Base-by-base conservation (phyloP, 176 grass and related monocot genomes). In the Aegilops speltoides region DNA sequence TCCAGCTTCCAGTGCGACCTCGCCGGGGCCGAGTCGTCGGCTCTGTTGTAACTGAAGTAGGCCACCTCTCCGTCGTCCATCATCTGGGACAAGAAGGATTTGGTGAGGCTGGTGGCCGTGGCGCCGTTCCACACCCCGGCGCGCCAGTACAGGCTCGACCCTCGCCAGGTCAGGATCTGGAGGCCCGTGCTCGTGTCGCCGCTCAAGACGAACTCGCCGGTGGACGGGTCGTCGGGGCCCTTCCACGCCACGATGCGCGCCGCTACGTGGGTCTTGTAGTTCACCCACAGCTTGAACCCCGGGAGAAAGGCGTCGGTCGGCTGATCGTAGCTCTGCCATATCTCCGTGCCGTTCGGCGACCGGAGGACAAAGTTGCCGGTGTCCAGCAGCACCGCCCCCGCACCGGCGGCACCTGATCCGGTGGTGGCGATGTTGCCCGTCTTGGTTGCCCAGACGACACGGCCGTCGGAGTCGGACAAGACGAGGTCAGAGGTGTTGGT, bases 161-260 rank as follows among this genome's bases (percentile, higher is more conserved):
- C 28, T 3, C 76, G 22, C 86, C 86, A 87, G 7, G 24, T 57
- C 7, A 79, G 4, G 57, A 79, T 70, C 48, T 86, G 65, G 34
- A 79, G 65, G 19, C 33, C 64, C 20, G 52, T 24, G 71, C 10
- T n/a, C 3, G 89, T 82, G 82, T 94, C 93, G 0, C 87, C 36
- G 4, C 87, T 85, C 8, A 94, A 79, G 32, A 89, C 85, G 82
- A 87, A 94, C 66, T 80, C 6, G 6, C 93, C 89, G n/a, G 75
- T 11, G 7, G 37, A 67, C 22, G 93, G 93, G 78, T 94, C 89
- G 8, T 60, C 32, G 22, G 76, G 1, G 50, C 61, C 71, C 66
- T 76, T 81, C 93, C 93, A 94, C 37, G 93, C 45, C 1, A 76
- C 73, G 15, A 54, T 6, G 46, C 14, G 66, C 14, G 33, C 66